Evolutionary conservation across 2,329 filamentous ascomycete genomes (phyloP).

Genomic region (Phaeosphaeriaceae sp.): DNA sequence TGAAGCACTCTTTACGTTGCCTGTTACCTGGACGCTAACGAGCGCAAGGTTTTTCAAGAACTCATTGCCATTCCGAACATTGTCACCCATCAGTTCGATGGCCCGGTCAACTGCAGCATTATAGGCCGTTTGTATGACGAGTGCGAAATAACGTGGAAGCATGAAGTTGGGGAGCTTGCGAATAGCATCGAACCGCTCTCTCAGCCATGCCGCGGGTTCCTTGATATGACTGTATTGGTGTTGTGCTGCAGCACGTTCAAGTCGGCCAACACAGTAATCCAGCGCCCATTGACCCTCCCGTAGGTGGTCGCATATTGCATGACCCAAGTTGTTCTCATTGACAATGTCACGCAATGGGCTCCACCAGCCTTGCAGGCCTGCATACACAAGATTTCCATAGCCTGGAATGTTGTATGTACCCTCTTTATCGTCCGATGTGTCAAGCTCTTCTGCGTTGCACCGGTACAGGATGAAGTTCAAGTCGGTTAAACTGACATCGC

Average conservation of each 20-base stretch:
- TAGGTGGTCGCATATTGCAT: constrained; percentile 91
- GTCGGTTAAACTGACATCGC: constrained; percentile 75
- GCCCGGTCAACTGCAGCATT: constrained; percentile 79
- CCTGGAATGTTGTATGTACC: constrained; percentile 90
- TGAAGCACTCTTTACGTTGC: constrained; percentile 86
- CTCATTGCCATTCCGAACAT: constrained; percentile 80
- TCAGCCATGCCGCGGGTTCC: constrained; percentile 77
- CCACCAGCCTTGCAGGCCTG: constrained; percentile 99
- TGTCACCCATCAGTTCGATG: constrained; percentile 78
- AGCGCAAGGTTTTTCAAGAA: constrained; percentile 89
- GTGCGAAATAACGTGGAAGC: constrained; percentile 88
- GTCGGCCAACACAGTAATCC: constrained; percentile 81
- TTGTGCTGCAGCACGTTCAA: constrained; percentile 73
- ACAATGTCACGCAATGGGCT: constrained; percentile 86
- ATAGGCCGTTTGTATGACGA: constrained; percentile 88
- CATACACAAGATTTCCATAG: constrained; percentile 86
- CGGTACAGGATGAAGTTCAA: constrained; percentile 92
- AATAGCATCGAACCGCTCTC: constrained; percentile 84
- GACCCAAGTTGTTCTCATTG: constrained; percentile 85
- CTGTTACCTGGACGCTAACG: constrained; percentile 90
- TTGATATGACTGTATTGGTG: constrained; percentile 67
- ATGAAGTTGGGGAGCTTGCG: constrained; percentile 86
- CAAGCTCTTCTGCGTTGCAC: constrained; percentile 86
- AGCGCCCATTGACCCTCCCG: constrained; percentile 90
- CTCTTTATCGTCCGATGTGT: constrained; percentile 77